phyloP scores from a whole-genome alignment of 768 basidiomycete species.

The Auriscalpium vulgare region DNA sequence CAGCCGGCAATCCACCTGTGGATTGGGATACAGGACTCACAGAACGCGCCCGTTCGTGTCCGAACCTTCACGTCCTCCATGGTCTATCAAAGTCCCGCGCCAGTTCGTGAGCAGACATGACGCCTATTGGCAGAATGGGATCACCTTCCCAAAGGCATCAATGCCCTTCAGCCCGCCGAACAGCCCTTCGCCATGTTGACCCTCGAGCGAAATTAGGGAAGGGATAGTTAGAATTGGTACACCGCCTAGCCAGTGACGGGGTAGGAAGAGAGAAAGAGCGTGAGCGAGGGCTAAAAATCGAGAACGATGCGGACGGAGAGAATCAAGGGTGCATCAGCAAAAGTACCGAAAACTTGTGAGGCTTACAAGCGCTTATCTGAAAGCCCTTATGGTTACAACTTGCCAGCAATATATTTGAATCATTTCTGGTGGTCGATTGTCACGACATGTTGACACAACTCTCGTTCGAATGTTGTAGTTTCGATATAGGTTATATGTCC shows the following conservation, averaged over 20 bases:
- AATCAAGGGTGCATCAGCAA: too few species aligned
- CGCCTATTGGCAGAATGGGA: conserved; percentile 10
- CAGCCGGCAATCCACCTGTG: not conserved
- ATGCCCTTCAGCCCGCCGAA: conserved; percentile 78
- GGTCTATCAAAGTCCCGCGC: conserved; percentile 45
- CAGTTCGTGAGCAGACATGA: not conserved
- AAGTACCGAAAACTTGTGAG: too few species aligned
- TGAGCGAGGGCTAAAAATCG: not conserved
- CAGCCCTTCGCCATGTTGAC: conserved; percentile 64
- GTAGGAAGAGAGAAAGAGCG: not conserved
- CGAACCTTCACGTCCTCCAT: conserved; percentile 99
- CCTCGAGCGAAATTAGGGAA: conserved; percentile 11
- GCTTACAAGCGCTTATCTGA: too few species aligned
- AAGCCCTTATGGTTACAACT: too few species aligned
- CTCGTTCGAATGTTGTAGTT: too few species aligned
- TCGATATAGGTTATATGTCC: too few species aligned
- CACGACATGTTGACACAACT: too few species aligned
- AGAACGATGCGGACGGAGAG: not conserved
- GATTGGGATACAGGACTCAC: conserved; percentile 37
- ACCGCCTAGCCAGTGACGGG: conserved; percentile 1
- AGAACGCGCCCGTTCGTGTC: conserved; percentile 86
- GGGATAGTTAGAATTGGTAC: conserved; percentile 3
- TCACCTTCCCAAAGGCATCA: conserved; percentile 98
- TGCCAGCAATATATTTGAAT: too few species aligned
- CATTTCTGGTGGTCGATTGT: too few species aligned